phyloP scores from a whole-genome alignment of 2,329 filamentous ascomycete species.

The Penicillium rolfsii region DNA sequence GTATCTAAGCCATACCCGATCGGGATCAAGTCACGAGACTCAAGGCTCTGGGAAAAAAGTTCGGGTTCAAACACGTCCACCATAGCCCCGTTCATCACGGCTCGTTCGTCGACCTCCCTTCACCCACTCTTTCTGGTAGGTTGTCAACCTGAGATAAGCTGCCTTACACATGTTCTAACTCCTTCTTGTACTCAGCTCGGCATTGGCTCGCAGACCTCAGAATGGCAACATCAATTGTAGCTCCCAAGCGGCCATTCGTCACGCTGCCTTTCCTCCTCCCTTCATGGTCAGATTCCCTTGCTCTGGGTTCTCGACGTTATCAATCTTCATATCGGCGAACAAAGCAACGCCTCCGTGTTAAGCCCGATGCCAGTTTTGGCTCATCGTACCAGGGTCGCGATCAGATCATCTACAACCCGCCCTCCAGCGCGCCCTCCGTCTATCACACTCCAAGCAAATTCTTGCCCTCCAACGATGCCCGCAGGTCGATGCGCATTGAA shows the following conservation, averaged over 20 bases:
- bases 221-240: slow-evolving; percentile 37
- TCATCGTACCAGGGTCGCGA: slow-evolving; percentile 47
- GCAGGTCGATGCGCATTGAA: slow-evolving; percentile 52
- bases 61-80: slow-evolving; percentile 22
- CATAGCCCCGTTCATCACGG: slow-evolving; percentile 5
- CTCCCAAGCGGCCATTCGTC: slow-evolving; percentile 40
- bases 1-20: slow-evolving; percentile 15
- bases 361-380: slow-evolving; percentile 57
- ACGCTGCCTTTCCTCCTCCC: slow-evolving; percentile 46
- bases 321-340: slow-evolving; percentile 56
- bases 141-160: neutral
- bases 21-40: slow-evolving; percentile 27
- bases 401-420: slow-evolving; percentile 68
- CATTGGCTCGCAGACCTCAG: slow-evolving; percentile 15
- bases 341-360: slow-evolving; percentile 55
- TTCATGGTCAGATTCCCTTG: slow-evolving; percentile 39
- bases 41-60: slow-evolving; percentile 29
- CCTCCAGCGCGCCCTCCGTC: slow-evolving; percentile 64
- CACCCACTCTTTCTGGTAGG: slow-evolving; percentile 7
- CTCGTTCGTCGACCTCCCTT: neutral
- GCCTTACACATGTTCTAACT: neutral
- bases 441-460: slow-evolving; percentile 69
- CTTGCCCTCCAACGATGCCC: slow-evolving; percentile 61
- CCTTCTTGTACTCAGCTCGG: neutral
- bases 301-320: slow-evolving; percentile 44